Percentiles rank a stretch among this genome's conserved stretches.
phyloP scores from a whole-genome alignment of 1,284 basidiomycete genomes.

The Naganishia cerealis region DNA sequence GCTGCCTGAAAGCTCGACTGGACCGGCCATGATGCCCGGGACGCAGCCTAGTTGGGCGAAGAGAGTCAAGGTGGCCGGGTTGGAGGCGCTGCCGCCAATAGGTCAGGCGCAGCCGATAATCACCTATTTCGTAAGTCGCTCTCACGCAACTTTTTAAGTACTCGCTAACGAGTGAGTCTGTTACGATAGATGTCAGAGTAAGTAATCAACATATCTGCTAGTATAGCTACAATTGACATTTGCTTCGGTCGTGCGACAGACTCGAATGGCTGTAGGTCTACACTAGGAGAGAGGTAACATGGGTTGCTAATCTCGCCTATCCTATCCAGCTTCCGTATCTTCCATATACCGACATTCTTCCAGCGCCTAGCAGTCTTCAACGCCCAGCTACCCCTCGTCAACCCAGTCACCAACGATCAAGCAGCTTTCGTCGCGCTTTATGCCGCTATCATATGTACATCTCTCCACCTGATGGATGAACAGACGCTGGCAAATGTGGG shows the following conservation, averaged over 20 bases:
- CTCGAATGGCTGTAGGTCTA: slow-evolving; percentile 21
- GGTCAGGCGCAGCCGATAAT: slow-evolving; percentile 19
- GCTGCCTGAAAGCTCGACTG: neutral
- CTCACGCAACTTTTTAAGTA: neutral
- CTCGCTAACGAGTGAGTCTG: neutral
- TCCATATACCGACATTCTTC: slow-evolving; percentile 39
- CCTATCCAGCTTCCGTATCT: slow-evolving; percentile 30
- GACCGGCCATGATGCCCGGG: slow-evolving; percentile 11
- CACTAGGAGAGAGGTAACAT: neutral
- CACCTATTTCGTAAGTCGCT: slow-evolving; percentile 16
- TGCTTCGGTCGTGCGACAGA: neutral
- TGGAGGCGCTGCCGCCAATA: slow-evolving; percentile 17
- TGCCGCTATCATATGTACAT: slow-evolving; percentile 36
- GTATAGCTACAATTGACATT: neutral
- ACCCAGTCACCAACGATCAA: slow-evolving; percentile 35
- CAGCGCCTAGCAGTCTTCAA: slow-evolving; percentile 34
- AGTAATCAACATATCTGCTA: neutral
- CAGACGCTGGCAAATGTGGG: slow-evolving; percentile 41
- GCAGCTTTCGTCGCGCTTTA: slow-evolving; percentile 37
- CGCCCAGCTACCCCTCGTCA: slow-evolving; percentile 30
- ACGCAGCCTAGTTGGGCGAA: slow-evolving; percentile 26
- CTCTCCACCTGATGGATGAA: slow-evolving; percentile 40
- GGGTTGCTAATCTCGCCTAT: neutral
- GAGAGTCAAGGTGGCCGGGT: neutral
- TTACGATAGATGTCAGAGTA: slow-evolving; percentile 20